Base-by-base conservation (phyloP, 495 filamentous ascomycete species). In the Aspergillus wentii region DNA sequence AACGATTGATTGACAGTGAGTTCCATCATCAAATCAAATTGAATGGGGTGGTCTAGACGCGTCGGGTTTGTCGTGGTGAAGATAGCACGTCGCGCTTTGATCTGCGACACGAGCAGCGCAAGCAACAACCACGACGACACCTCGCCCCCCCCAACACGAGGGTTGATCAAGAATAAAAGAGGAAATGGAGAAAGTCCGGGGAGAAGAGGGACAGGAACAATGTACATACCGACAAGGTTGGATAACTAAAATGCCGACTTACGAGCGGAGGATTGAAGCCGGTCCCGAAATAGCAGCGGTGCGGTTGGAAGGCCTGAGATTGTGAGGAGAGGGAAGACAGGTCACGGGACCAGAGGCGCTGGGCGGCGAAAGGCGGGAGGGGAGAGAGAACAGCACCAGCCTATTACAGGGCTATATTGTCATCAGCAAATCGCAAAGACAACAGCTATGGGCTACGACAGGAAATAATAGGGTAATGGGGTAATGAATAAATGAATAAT, bases 171-270 rank as follows among this genome's bases (percentile, higher is more conserved):
- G 13, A 25, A 41, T 20, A 30, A 32, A 38, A 22, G 35, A 23
- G 40, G 19, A 30, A 14, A 1, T 22, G n/a, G 17, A 9, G 1
- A 22, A 35, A 5, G 17, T 18, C 14, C 22, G 19, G 21, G 36
- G 33, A 31, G 40, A 28, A 31, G 33, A 38, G 18, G 25, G 38
- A 43, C 32, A 49, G 21, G 31, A 37, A 44, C 40, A 31, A 51
- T 47, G 39, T 61, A 71, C 67, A 61, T 71, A 71, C 67, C 63
- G 64, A 71, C 60, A 62, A 69, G 62, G 62, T 52, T 69, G 63
- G 63, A 61, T 51, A 49, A 61, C 55, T 60, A 58, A 60, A 61
- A 62, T 66, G 60, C 65, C 65, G 61, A 65, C 56, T 67, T 57
- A 54, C 59, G 59, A 62, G 52, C 57, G 60, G 60, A 56, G 49